Conservation (phyloP, 2,329 filamentous ascomycete genomes). For the Colletotrichum musicola region DNA sequence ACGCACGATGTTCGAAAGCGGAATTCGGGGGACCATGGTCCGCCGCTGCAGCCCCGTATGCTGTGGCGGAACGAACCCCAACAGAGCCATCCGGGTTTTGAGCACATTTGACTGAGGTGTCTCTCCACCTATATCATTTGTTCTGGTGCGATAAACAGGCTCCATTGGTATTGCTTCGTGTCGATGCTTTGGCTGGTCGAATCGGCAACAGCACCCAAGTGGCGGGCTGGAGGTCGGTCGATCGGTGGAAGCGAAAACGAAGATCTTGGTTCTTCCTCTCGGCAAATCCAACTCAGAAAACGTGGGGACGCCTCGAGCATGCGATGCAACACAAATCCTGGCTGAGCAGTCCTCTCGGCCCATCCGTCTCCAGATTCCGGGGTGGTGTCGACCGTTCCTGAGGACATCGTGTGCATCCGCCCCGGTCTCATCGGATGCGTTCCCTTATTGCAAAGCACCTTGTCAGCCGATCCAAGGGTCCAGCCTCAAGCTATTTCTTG, state of each 20-base stretch:
- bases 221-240: background rate
- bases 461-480: constrained; percentile 24
- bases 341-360: constrained; percentile 1
- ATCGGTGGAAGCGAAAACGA: constrained; percentile 17
- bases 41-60: constrained; percentile 30
- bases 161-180: background rate
- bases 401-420: background rate
- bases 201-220: background rate
- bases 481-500: constrained; percentile 10
- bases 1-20: constrained; percentile 26
- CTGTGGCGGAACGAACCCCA: constrained; percentile 15
- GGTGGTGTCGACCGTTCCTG: constrained; percentile 5
- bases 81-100: background rate
- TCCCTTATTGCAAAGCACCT: constrained; percentile 16
- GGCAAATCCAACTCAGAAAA: background rate
- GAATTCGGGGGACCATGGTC: constrained; percentile 31
- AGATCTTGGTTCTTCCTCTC: constrained; percentile 14
- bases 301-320: background rate
- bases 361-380: background rate
- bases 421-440: constrained; percentile 14
- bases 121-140: background rate
- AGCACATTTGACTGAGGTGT: background rate
- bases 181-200: background rate
- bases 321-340: constrained; percentile 21
- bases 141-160: background rate